Base-by-base conservation (phyloP, 73 alveolate genomes). In the Paramecium octaurelia region DNA sequence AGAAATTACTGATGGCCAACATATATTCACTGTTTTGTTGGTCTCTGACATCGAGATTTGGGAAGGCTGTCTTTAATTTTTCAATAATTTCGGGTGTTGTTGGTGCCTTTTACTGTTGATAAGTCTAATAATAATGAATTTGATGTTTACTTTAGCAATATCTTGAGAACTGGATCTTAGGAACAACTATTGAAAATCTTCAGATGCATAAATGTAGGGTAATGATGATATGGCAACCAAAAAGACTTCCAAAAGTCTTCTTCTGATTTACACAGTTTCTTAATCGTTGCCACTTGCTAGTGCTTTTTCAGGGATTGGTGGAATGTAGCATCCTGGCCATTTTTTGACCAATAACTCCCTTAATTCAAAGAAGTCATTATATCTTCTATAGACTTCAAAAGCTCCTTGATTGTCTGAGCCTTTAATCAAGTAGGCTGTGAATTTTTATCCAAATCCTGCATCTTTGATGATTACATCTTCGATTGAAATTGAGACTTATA, bases 311-410 rank as follows among this genome's bases (percentile, higher is more conserved):
- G 99, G 99, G 70, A 98, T 86, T 36, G 99, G 99, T 10, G 99
- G 99, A 58, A 98, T 93, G 43, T 70, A 92, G 76, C 97, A 97
- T 16, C 99, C 98, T 4, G 99, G 99, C 97, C 98, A 98, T 83
- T 97, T 92, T 36, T 92, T 91, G 11, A 83, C 35, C 70, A 98
- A 80, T 36, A 90, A 75, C 68, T 93, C 92, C 92, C 99, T 97
- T 70, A 98, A 92, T 86, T 95, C 93, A 95, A 86, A 93, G 92
- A 98, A 98, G 69, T 98, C 99, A 58, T 94, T 95, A 86, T 95
- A 98, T 92, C 99, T 93, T 68, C 99, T 93, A 71, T 42, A 59
- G 20, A 89, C 59, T 36, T 93, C 92, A 54, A 89, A 93, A 34
- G 76, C 38, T 6, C 96, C 96, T 34, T 59, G 70, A 40, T 88